Evolutionary conservation across 768 basidiomycete species (phyloP).

Genomic region (Paxillus ammoniavirescens): DNA sequence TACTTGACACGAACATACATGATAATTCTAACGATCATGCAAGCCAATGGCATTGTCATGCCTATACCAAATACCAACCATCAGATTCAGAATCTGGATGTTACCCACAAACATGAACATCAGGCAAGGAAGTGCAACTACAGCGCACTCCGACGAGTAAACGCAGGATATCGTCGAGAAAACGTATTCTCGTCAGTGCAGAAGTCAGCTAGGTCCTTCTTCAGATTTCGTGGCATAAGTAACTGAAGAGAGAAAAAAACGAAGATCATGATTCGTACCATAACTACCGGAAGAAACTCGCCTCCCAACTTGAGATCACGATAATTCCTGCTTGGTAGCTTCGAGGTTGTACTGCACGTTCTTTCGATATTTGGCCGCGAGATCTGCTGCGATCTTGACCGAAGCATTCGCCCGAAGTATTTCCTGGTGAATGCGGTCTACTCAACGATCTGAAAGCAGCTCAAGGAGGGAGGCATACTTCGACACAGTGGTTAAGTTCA

Average conservation of each 20-base stretch:
- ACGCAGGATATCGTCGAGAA: no score
- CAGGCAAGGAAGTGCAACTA: no score
- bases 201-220: neutral
- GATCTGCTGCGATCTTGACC: conserved; percentile 77
- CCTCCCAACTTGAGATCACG: neutral
- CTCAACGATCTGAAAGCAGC: neutral
- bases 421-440: conserved; percentile 46
- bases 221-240: neutral
- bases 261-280: neutral
- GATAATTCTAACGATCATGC: no score
- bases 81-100: no score
- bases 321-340: conserved; percentile 48
- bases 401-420: conserved; percentile 75
- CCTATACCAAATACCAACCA: no score
- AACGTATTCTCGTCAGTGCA: neutral
- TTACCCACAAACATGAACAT: no score
- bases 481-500: conserved; percentile 85
- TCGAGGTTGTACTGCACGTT: conserved; percentile 93
- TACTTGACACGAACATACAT: no score
- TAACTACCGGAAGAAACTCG: neutral
- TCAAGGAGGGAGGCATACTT: conserved; percentile 45
- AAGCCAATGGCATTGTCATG: no score
- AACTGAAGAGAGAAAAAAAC: neutral
- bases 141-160: no score
- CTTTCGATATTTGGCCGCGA: conserved; percentile 84